Evolutionary conservation across 1,139 yeast species (phyloP), one percentile per base, ranked within the genome.

Genomic region (Debaryomycetaceae sp.): DNA sequence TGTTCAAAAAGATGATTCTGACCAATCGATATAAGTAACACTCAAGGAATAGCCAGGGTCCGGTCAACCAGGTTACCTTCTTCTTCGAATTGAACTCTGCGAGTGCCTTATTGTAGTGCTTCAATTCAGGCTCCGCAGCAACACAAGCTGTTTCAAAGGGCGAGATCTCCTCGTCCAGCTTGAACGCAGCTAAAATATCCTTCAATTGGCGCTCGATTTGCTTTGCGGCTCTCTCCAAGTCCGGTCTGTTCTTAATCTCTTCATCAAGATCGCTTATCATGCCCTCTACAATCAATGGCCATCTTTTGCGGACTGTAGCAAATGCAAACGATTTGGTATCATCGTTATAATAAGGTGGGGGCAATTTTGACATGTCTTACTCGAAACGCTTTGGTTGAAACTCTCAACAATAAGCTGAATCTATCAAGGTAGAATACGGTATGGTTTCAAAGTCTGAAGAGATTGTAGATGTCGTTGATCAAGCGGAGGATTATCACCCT

Each of bases 1-100:
- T 53, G 43, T 62, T 46, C 45, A 70, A 59, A 60, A 83, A 68
- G 54, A 70, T 59, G 35, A 68, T 53, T 57, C 84, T 80, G 45
- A 90, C 69, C 46, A 74, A 64, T 48, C 95, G 81, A 67, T 93
- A 93, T 49, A 93, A 62, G 60, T 85, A 85, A 62, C 97, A 86
- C 65, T 95, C 99, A 42, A 87, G 73, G 57, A 75, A 85, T 45
- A 93, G 70, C 99, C 99, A 93, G 17, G 96, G 97, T 0, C 93
- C 96, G n/a, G 84, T 75, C 48, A 74, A 70, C 98, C 97, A 93
- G 17, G 85, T 78, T n/a, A 66, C 65, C 24, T 54, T 51, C 43
- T 56, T 59, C 13, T 47, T 55, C 45, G 59, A 43, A 45, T 63
- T 61, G 36, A 62, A 54, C 24, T 59, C 55, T 5, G 53, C 60